Evolutionary conservation across 176 grass and related monocot species (phyloP), one percentile per base, ranked within the genome.

Genomic region (Canna indica): DNA sequence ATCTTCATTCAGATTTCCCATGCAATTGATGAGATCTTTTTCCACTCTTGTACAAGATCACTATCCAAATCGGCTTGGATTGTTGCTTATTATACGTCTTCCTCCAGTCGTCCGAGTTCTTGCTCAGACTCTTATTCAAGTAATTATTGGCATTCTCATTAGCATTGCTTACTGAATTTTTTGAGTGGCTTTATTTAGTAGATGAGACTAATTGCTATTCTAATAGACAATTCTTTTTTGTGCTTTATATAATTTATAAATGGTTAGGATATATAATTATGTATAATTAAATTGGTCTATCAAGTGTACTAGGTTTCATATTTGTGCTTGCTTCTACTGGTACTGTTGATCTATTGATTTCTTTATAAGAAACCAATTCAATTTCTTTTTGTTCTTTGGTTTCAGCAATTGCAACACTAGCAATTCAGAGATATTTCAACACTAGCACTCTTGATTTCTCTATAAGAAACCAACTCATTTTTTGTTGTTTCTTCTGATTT

Each of bases 1-100:
- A 60, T 93, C 90, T 78, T 86, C 94, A 76, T 90, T 99, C 82
- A 92, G 47, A 79, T 93, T 99, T 79, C 94, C 94, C 4, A 90
- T 99, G 90, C 90, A 99, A 81, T 90, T 90, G 86, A 81, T 93
- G 89, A 99, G 94, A 73, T 81, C 84, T 11, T 86, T 89, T 78
- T 74, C 85, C 64, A 87, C 77, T 77, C 70, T 93, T 68, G 80
- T 93, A 62, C 89, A 93, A 75, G 94, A 99, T 54, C 88, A 99
- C 61, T 93, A 93, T 84, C 94, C 94, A 11, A 90, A 87, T 69
- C 82, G 94, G 59, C 86, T 99, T 62, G 86, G 82, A 25, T 69
- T 77, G 26, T 80, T 99, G 61, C 80, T 90, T 77, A 75, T 99
- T 69, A 50, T 99, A 53, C 88, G 89, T n/a, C 94, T 99, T 77